Base-by-base conservation (phyloP, 768 basidiomycete genomes). In the Hemileccinum impolitum region DNA sequence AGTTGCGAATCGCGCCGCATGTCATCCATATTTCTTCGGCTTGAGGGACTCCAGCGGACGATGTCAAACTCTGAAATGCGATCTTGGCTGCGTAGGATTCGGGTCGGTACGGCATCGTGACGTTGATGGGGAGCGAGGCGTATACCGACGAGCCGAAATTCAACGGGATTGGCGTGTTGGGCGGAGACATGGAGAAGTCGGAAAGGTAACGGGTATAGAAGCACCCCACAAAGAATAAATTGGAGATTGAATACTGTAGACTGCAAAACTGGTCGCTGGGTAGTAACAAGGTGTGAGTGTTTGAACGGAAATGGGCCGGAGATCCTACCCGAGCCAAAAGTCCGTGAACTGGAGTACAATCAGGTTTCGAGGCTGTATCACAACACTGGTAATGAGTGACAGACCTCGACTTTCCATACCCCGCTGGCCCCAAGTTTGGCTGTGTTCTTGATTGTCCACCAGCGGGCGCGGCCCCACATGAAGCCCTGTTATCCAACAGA, bases 281-380 rank as follows among this genome's bases (percentile, higher is more conserved):
- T 18, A 26, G 19, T 11, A 23, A 39, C 19, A 21, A 25, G n/a
- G 12, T 50, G 12, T 50, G 31, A 50, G 51, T 8, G 50, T 21
- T 5, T 10, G 28, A 8, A 25, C 23, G 4, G 14, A 28, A 45
- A 10, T 35, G 37, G 11, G 6, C n/a, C n/a, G n/a, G n/a, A n/a
- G 18, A 28, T 59, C 77, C 39, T 64, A 87, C 86, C 87, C 90
- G 67, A 91, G 73, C 90, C 90, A 92, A 81, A 90, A 90, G 73
- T 90, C 88, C 7, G 83, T 71, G 62, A 92, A 92, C 83, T 87
- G 50, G 1, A 32, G 39, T 19, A 32, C 4, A 15, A 34, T 53
- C 53, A 47, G 46, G 48, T 28, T 26, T 34, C 14, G 18, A 28
- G n/a, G 21, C 21, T n/a, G 32, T 28, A 9, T 15, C 17, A 12